Conservation (phyloP, 2,329 filamentous ascomycete species). For the Fonsecaea monophora region DNA sequence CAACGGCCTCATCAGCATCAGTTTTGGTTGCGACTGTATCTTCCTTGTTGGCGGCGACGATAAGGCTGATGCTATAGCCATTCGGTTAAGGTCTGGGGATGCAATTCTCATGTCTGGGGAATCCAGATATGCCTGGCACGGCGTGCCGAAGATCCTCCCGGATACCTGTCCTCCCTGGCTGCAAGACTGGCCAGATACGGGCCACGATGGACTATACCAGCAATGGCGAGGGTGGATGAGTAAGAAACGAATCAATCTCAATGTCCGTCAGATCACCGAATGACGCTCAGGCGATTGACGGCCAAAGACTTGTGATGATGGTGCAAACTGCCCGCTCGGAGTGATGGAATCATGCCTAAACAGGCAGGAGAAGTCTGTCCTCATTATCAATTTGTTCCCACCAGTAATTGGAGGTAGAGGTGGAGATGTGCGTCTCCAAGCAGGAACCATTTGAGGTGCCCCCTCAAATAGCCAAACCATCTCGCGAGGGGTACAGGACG, state of each 20-base stretch:
- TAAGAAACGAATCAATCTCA: constrained; percentile 86
- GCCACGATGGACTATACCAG: constrained; percentile 56
- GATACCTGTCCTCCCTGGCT: constrained; percentile 79
- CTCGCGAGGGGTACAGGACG: neutral
- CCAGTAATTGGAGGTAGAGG: neutral
- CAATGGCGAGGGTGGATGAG: constrained; percentile 87
- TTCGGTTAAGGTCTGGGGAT: constrained; percentile 82
- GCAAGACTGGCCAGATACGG: constrained; percentile 72
- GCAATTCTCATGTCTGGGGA: constrained; percentile 85
- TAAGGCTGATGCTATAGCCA: constrained; percentile 48
- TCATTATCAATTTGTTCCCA: constrained; percentile 19
- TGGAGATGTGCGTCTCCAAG: constrained; percentile 28
- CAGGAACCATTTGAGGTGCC: neutral
- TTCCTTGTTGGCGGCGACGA: constrained; percentile 80
- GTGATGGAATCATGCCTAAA: constrained; percentile 18
- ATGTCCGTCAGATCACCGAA: constrained; percentile 80
- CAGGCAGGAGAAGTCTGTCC: constrained; percentile 25
- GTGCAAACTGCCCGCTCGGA: neutral
- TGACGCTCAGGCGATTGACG: neutral
- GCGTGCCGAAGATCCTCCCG: constrained; percentile 83
- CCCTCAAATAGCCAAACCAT: neutral
- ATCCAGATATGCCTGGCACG: constrained; percentile 91
- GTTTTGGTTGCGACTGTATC: constrained; percentile 85
- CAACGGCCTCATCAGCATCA: constrained; percentile 80
- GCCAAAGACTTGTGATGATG: neutral